Base-by-base conservation (phyloP, 1,284 basidiomycete species). In the Athelia psychrophila region DNA sequence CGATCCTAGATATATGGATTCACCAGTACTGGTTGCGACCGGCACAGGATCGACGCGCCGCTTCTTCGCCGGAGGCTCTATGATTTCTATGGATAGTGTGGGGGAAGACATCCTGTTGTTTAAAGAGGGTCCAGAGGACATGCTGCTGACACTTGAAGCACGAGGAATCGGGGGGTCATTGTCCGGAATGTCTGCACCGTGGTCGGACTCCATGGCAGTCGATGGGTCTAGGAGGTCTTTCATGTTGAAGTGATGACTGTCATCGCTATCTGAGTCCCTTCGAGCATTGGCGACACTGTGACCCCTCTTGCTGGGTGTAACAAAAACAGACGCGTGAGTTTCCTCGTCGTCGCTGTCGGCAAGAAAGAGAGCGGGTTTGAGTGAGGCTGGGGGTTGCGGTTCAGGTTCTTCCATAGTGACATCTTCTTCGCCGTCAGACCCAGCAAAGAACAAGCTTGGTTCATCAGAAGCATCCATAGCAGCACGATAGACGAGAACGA, bases 281-380 rank as follows among this genome's bases (percentile, higher is more conserved):
- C n/a, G 5, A 5, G 6, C 6, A 42, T 42, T 6, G 38, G 6
- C 38, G n/a, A 30, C 13, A 30, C 9, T 8, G 38, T 8, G 6
- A 16, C 38, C n/a, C n/a, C 47, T 23, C 36, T 36, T 46, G 10
- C 5, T 46, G 16, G 44, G 44, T 10, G 22, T 46, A 8, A 20
- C 10, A 10, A 46, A 46, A 46, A 44, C 49, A 57, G 54, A 48
- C 47, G 51, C 32, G 56, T 15, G 55, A 32, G 51, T 47, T 13
- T 81, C 66, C 24, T 81, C 84, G 33, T 84, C 81, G 44, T 84
- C 83, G 53, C 82, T 84, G 51, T 78, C 78, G 0, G 76, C 72
- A 45, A 84, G 67, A 59, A 88, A 88, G 1, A 86, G 67, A 35
- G 70, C 70, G 59, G 40, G 25, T 15, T 49, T 47, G 24, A 50